A percentile compares a stretch with the other conserved stretches of the same genome.
Evolutionary conservation across 148 eudicot species (phyloP).

Genomic region (Diospyros kaki): DNA sequence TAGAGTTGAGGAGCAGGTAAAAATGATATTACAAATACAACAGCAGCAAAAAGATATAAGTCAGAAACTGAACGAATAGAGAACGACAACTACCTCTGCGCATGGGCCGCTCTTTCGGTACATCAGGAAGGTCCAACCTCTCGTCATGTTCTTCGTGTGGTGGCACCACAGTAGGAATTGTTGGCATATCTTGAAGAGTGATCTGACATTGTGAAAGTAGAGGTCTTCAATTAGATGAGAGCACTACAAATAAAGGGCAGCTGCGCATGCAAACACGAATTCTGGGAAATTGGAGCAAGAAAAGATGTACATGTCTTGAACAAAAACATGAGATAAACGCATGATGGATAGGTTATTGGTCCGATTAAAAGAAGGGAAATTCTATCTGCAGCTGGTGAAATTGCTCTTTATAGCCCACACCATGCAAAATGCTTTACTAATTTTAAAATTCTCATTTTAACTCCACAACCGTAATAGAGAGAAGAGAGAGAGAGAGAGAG

Average conservation of each 20-base stretch:
- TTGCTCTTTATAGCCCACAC: no score
- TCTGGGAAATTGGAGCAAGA: not conserved
- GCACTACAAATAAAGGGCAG: not conserved
- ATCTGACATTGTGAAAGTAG: conserved; percentile 34
- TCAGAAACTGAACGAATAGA: conserved; percentile 17
- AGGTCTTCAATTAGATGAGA: not conserved
- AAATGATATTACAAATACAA: not conserved
- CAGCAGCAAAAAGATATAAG: not conserved
- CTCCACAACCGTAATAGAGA: no score
- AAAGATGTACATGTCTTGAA: not conserved
- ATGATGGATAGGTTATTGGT: no score
- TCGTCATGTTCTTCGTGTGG: conserved; percentile 38
- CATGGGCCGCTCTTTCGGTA: conserved; percentile 43
- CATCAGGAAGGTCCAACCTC: conserved; percentile 67
- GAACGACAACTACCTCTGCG: conserved; percentile 53
- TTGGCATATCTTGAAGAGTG: conserved; percentile 54
- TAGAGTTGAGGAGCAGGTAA: not conserved
- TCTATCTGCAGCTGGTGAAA: no score
- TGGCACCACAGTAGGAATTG: conserved; percentile 38
- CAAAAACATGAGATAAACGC: no score
- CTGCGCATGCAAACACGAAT: not conserved
- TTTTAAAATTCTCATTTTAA: no score
- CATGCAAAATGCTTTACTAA: no score
- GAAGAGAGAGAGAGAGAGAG: no score
- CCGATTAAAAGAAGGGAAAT: no score